Conservation (phyloP, 164 flowering plant genomes). For the Taxillus chinensis region DNA sequence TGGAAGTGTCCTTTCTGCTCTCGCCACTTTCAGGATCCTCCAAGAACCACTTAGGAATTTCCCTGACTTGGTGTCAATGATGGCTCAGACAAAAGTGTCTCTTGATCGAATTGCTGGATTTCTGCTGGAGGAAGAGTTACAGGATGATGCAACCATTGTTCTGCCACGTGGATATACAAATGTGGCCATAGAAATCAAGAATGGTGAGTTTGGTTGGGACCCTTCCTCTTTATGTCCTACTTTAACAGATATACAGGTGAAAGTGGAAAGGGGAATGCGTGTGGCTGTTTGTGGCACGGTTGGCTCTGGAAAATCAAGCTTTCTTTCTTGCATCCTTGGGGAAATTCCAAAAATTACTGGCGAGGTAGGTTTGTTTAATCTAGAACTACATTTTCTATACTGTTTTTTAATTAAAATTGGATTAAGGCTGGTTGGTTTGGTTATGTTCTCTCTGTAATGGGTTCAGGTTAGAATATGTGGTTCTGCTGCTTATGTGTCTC, state of each 20-base stretch:
- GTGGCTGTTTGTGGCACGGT: conserved; percentile 96
- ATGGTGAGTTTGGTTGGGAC: conserved; percentile 83
- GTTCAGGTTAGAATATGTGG: conserved; percentile 81
- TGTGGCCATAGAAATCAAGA: conserved; percentile 63
- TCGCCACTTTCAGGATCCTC: conserved; percentile 92
- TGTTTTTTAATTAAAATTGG: too few relatives aligned
- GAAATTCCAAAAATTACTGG: conserved; percentile 90
- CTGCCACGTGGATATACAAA: conserved; percentile 60
- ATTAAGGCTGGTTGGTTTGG: background rate
- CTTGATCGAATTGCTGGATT: conserved; percentile 79
- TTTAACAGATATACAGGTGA: conserved; percentile 59
- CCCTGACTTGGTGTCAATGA: conserved; percentile 92
- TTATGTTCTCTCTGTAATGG: background rate
- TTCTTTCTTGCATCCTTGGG: conserved; percentile 93
- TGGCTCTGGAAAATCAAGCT: conserved; percentile 94
- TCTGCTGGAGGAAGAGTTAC: conserved; percentile 81
- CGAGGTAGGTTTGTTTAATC: conserved; percentile 30
- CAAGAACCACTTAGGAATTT: conserved; percentile 96
- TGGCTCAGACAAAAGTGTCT: conserved; percentile 97
- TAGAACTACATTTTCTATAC: conserved; percentile 2
- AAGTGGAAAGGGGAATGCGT: conserved; percentile 75
- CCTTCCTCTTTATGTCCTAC: conserved; percentile 57
- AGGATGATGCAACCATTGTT: conserved; percentile 67
- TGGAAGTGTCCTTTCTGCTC: conserved; percentile 88
- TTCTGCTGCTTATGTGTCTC: conserved; percentile 89